Conservation (phyloP, 192 early-diverging fungal genomes). For the Rhizophlyctis rosea region DNA sequence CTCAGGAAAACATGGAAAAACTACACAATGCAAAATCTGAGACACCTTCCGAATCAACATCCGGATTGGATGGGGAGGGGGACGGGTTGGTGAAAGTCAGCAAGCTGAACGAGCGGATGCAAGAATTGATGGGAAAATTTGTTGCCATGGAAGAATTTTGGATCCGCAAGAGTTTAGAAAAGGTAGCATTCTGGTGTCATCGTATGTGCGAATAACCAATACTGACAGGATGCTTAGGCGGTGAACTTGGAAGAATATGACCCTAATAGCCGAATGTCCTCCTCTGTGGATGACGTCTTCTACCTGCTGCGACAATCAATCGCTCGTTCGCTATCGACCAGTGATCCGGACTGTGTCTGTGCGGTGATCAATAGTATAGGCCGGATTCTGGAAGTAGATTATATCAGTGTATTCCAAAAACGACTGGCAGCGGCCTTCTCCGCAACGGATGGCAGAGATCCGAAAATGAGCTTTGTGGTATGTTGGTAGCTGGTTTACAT, state of each 20-base stretch:
- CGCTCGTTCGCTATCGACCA: conserved; percentile 68
- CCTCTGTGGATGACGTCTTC: conserved; percentile 90
- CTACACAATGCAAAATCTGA: conserved; percentile 14
- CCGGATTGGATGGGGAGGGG: conserved; percentile 37
- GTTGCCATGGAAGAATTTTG: conserved; percentile 75
- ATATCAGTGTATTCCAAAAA: conserved; percentile 61
- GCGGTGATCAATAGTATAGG: conserved; percentile 68
- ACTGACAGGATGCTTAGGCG: conserved; percentile 39
- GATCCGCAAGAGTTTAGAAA: conserved; percentile 67
- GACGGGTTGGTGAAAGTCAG: conserved; percentile 55
- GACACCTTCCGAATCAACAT: conserved; percentile 14
- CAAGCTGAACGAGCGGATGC: conserved; percentile 57
- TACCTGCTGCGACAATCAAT: conserved; percentile 81
- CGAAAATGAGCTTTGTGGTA: conserved; percentile 66
- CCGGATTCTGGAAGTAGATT: conserved; percentile 66
- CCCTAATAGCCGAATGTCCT: conserved; percentile 29
- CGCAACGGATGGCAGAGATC: conserved; percentile 49
- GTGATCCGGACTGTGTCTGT: conserved; percentile 64
- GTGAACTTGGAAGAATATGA: conserved; percentile 59
- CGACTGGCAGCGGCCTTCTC: conserved; percentile 52
- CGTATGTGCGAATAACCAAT: conserved; percentile 1
- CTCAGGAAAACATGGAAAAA: conserved; percentile 42
- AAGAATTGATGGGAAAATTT: conserved; percentile 65
- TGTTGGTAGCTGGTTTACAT: no score
- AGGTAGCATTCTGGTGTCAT: conserved; percentile 42